These are phyloP conservation scores for Talaromyces funiculosus DNA, from an alignment of 2,329 filamentous ascomycete species.

Conservation along the genomic window DNA sequence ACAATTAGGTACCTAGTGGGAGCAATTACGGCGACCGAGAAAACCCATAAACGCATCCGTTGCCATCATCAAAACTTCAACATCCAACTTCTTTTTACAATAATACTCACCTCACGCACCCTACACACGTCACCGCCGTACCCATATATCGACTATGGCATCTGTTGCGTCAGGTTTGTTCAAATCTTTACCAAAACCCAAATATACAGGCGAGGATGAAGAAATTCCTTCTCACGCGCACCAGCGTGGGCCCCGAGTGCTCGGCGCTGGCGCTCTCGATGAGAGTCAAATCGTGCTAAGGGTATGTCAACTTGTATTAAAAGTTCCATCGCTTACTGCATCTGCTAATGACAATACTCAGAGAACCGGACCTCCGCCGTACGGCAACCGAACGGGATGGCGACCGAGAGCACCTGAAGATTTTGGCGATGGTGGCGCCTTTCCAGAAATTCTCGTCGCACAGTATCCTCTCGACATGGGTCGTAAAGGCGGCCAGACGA, in stretches of 20 bases:
- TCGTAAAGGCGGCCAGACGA: slow-evolving; percentile 61
- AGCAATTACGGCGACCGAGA: slow-evolving; percentile 1
- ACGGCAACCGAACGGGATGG: slow-evolving; percentile 84
- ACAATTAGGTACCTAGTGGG: no score
- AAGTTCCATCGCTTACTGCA: neutral
- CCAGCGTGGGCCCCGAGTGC: slow-evolving; percentile 73
- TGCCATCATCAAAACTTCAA: slow-evolving; percentile 11
- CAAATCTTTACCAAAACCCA: slow-evolving; percentile 77
- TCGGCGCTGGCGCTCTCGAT: slow-evolving; percentile 73
- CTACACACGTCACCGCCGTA: neutral
- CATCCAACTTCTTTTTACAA: neutral
- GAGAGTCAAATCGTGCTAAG: slow-evolving; percentile 79
- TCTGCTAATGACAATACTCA: slow-evolving; percentile 27
- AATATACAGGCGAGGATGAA: slow-evolving; percentile 85
- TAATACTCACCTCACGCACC: neutral
- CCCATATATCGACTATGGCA: slow-evolving; percentile 46
- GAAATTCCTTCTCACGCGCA: slow-evolving; percentile 66
- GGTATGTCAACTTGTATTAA: slow-evolving; percentile 37
- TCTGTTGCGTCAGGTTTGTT: slow-evolving; percentile 67
- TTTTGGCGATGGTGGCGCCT: slow-evolving; percentile 92
- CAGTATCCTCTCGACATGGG: slow-evolving; percentile 97
- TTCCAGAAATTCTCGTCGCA: slow-evolving; percentile 86
- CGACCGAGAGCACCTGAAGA: slow-evolving; percentile 82
- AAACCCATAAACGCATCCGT: slow-evolving; percentile 9
- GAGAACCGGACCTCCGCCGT: slow-evolving; percentile 78